These are phyloP conservation scores for Psilocybe mexicana DNA, from an alignment of 1,284 basidiomycete genomes.

Conservation along the genomic window DNA sequence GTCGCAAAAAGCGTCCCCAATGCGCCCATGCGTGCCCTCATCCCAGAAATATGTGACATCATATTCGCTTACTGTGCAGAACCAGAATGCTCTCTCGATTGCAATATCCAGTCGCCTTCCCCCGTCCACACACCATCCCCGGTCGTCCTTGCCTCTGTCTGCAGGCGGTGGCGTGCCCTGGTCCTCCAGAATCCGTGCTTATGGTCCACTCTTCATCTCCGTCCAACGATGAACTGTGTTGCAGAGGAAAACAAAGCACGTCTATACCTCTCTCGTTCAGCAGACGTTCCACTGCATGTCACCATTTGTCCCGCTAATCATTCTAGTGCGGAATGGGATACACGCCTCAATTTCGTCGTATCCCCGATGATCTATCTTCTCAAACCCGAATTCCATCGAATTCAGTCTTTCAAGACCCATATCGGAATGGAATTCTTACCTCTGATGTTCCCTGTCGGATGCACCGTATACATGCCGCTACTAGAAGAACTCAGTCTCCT, in stretches of 20 bases:
- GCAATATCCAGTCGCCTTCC: neutral
- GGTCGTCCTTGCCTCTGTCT: slow-evolving; percentile 19
- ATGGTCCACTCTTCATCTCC: slow-evolving; percentile 22
- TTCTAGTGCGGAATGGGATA: slow-evolving; percentile 4
- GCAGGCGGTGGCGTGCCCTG: slow-evolving; percentile 22
- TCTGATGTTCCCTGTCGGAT: slow-evolving; percentile 10
- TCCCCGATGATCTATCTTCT: slow-evolving; percentile 13
- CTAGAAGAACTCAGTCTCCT: slow-evolving; percentile 17
- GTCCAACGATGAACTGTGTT: neutral
- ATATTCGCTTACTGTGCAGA: slow-evolving; percentile 21
- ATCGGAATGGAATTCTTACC: slow-evolving; percentile 18
- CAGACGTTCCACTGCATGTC: slow-evolving; percentile 17
- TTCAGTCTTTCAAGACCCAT: slow-evolving; percentile 15
- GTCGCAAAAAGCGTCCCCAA: slow-evolving; percentile 8
- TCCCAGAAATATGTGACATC: slow-evolving; percentile 22
- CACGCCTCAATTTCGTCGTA: slow-evolving; percentile 5
- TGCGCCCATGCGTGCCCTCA: slow-evolving; percentile 19
- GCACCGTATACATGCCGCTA: slow-evolving; percentile 13
- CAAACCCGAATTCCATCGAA: slow-evolving; percentile 16
- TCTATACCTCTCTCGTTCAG: slow-evolving; percentile 19
- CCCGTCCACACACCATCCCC: slow-evolving; percentile 6
- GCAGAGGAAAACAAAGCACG: slow-evolving; percentile 7
- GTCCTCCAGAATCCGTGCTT: slow-evolving; percentile 19
- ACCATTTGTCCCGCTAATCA: slow-evolving; percentile 14
- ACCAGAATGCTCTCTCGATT: slow-evolving; percentile 10